These are phyloP conservation scores for Thelonectria olida DNA, from an alignment of 2,329 filamentous ascomycete species.

Conservation along the genomic window DNA sequence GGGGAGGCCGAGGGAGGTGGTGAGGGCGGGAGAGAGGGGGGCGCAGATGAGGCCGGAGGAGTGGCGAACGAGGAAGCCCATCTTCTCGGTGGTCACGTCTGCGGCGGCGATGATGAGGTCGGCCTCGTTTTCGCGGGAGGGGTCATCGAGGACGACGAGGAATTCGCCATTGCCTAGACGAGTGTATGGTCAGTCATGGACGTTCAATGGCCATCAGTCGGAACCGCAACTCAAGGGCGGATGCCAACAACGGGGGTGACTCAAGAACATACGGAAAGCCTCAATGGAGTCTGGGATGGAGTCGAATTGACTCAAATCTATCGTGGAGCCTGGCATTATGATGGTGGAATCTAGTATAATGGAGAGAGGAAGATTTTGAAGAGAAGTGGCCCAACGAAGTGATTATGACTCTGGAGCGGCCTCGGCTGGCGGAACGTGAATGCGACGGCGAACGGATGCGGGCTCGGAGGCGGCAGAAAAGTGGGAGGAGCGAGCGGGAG, in stretches of 20 bases:
- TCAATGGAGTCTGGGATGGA: constrained; percentile 71
- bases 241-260: neutral
- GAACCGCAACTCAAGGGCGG: neutral
- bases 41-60: constrained; percentile 92
- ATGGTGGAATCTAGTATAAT: constrained; percentile 1
- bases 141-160: constrained; percentile 93
- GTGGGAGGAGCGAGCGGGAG: constrained; percentile 6
- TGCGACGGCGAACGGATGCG: constrained; percentile 11
- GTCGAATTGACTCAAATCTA: constrained; percentile 66
- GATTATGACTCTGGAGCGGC: constrained; percentile 12
- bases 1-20: constrained; percentile 77
- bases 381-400: neutral
- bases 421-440: constrained; percentile 14
- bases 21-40: constrained; percentile 76
- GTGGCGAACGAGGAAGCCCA: constrained; percentile 95
- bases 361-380: neutral
- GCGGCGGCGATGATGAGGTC: constrained; percentile 95
- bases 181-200: constrained; percentile 20
- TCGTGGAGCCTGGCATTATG: constrained; percentile 61
- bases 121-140: constrained; percentile 95
- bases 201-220: neutral
- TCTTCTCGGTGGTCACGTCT: constrained; percentile 85
- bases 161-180: constrained; percentile 80
- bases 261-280: constrained; percentile 65
- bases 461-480: constrained; percentile 16